Conservation (phyloP, 495 filamentous ascomycete genomes). For the Filosporella fistucella region DNA sequence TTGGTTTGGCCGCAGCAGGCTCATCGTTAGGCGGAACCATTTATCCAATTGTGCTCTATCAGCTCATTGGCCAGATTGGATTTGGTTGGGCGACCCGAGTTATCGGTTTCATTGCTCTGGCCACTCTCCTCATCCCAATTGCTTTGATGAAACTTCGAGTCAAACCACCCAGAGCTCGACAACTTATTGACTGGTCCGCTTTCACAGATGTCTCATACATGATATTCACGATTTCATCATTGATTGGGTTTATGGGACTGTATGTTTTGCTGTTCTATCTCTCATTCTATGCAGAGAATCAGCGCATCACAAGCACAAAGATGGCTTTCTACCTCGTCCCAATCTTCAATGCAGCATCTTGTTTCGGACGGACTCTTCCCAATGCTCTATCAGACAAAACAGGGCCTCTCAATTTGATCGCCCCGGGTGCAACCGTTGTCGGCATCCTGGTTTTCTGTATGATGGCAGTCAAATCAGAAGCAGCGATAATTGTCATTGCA, state of each 20-base stretch:
- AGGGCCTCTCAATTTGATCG: constrained; percentile 61
- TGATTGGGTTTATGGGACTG: constrained; percentile 49
- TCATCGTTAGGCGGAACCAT: constrained; percentile 57
- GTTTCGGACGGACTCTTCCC: constrained; percentile 54
- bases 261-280: constrained; percentile 52
- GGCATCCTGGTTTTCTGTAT: constrained; percentile 53
- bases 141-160: constrained; percentile 44
- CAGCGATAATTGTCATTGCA: constrained; percentile 40
- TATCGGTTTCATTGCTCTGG: constrained; percentile 69
- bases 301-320: constrained; percentile 33
- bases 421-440: constrained; percentile 45
- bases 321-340: constrained; percentile 59
- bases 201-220: constrained; percentile 62
- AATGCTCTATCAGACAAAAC: constrained; percentile 49
- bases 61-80: constrained; percentile 56
- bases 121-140: constrained; percentile 23
- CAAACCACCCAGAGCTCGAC: constrained; percentile 55
- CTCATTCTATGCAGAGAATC: constrained; percentile 37
- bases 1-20: constrained; percentile 38
- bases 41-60: constrained; percentile 69
- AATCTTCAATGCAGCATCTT: constrained; percentile 62
- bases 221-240: constrained; percentile 59
- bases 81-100: constrained; percentile 75
- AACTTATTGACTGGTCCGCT: constrained; percentile 59
- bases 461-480: constrained; percentile 44